phyloP scores from a whole-genome alignment of 352 stramenopile genomes.

The Phytophthora litchii region DNA sequence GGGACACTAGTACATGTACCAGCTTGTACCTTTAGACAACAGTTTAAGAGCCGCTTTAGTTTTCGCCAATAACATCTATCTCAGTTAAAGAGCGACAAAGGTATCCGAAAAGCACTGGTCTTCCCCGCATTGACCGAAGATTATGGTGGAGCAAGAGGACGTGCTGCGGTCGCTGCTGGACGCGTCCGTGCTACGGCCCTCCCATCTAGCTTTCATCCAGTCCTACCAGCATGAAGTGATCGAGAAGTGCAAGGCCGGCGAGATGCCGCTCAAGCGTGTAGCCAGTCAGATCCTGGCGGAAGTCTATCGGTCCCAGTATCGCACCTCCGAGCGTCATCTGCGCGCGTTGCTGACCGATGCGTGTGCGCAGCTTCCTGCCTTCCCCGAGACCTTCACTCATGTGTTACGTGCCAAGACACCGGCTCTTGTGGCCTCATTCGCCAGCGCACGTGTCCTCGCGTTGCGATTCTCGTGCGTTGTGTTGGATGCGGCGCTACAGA shows the following conservation, averaged over 20 bases:
- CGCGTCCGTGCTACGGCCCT: conserved; percentile 52
- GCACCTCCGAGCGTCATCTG: conserved; percentile 60
- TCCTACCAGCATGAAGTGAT: conserved; percentile 73
- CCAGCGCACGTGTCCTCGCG: conserved; percentile 52
- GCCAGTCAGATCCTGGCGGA: conserved; percentile 66
- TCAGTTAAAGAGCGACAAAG: conserved; percentile 5
- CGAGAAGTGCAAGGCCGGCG: conserved; percentile 60
- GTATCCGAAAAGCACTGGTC: conserved; percentile 24
- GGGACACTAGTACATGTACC: not conserved
- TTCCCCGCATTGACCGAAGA: conserved; percentile 2
- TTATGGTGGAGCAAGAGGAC: conserved; percentile 57
- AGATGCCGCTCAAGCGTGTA: conserved; percentile 67
- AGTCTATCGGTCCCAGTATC: conserved; percentile 58
- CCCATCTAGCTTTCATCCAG: conserved; percentile 57
- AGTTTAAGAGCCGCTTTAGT: not conserved
- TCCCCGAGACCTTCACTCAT: conserved; percentile 54
- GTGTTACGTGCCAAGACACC: conserved; percentile 50
- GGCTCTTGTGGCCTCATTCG: conserved; percentile 58
- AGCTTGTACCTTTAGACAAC: not conserved
- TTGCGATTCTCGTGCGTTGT: conserved; percentile 65
- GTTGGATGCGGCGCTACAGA: conserved; percentile 40
- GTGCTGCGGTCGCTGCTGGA: conserved; percentile 70
- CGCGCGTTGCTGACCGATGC: conserved; percentile 52
- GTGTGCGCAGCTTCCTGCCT: conserved; percentile 39
- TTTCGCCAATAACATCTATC: too few species aligned